Percentiles rank a stretch among this genome's conserved stretches.
These are phyloP conservation scores for Brasilioporus rufonigricans DNA, from an alignment of 768 basidiomycete genomes.

Conservation along the genomic window DNA sequence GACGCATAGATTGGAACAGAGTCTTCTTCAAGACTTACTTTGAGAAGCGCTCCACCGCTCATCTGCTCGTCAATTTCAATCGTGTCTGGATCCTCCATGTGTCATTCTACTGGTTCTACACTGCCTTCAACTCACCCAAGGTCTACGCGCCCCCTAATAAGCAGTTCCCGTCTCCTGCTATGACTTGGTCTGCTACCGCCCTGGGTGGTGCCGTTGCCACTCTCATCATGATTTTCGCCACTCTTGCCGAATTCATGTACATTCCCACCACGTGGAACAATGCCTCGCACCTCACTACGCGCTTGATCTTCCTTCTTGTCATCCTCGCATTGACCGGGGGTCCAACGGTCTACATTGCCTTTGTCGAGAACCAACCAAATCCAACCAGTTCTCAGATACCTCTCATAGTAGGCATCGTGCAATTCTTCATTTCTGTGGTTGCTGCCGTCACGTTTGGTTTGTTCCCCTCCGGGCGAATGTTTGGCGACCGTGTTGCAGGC, in stretches of 20 bases:
- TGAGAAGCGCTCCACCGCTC: slow-evolving; percentile 90
- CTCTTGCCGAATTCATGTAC: slow-evolving; percentile 92
- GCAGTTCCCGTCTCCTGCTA: slow-evolving; percentile 70
- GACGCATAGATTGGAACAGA: slow-evolving; percentile 88
- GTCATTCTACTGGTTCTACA: slow-evolving; percentile 94
- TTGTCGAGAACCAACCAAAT: slow-evolving; percentile 65
- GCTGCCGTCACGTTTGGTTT: slow-evolving; percentile 82
- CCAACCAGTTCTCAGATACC: slow-evolving; percentile 61
- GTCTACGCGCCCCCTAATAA: slow-evolving; percentile 78
- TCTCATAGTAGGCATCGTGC: slow-evolving; percentile 88
- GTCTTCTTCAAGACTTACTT: slow-evolving; percentile 99
- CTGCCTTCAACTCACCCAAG: slow-evolving; percentile 93
- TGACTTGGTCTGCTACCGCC: slow-evolving; percentile 94
- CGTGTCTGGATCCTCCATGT: slow-evolving; percentile 98
- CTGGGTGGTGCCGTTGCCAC: slow-evolving; percentile 96
- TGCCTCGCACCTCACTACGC: slow-evolving; percentile 92
- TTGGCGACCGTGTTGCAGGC: slow-evolving; percentile 96
- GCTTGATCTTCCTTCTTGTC: slow-evolving; percentile 87
- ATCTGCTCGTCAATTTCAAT: slow-evolving; percentile 98
- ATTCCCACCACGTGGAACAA: slow-evolving; percentile 99
- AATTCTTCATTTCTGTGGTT: slow-evolving; percentile 87
- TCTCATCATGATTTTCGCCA: slow-evolving; percentile 90
- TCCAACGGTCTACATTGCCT: slow-evolving; percentile 91
- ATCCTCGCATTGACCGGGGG: slow-evolving; percentile 91
- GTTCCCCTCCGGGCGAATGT: slow-evolving; percentile 96